Conservation (phyloP, 2,329 filamentous ascomycete genomes). For the Tolypocladium endophyticum region DNA sequence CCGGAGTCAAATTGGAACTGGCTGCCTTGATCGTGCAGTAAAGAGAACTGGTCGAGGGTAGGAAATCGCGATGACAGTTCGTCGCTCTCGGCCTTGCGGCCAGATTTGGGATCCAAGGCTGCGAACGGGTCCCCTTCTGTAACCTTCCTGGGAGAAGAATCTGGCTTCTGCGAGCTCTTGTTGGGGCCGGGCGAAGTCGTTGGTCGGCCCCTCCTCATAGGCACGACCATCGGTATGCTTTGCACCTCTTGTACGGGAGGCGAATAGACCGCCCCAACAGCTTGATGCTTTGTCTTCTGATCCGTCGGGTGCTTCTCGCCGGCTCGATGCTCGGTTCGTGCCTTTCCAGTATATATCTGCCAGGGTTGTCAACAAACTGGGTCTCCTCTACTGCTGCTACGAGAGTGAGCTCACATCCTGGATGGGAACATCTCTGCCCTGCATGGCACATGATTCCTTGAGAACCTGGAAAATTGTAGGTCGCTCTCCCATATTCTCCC, state of each 20-base stretch:
- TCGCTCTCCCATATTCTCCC: conserved; percentile 64
- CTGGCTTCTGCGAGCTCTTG: conserved; percentile 36
- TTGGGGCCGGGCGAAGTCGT: conserved; percentile 26
- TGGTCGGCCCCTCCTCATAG: conserved; percentile 79
- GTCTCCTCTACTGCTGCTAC: background rate
- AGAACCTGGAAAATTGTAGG: conserved; percentile 95
- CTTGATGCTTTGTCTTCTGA: conserved; percentile 42
- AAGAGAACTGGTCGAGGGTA: conserved; percentile 82
- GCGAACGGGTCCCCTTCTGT: conserved; percentile 78
- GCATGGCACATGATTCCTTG: conserved; percentile 78
- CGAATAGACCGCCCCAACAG: conserved; percentile 70
- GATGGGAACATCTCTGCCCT: conserved; percentile 75
- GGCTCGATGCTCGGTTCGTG: conserved; percentile 51
- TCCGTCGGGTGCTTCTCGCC: conserved; percentile 43
- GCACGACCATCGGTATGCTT: conserved; percentile 76
- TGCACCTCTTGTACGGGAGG: conserved; percentile 62
- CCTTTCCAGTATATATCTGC: conserved; percentile 61
- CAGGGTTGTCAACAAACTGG: conserved; percentile 3
- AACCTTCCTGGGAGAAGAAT: conserved; percentile 54
- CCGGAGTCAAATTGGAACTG: conserved; percentile 73
- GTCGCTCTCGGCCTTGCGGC: conserved; percentile 47
- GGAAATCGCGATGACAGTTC: conserved; percentile 82
- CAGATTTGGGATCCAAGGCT: conserved; percentile 60
- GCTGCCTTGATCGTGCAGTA: conserved; percentile 72
- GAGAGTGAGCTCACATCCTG: conserved; percentile 60